These are phyloP conservation scores for Evansstolkia leycettana DNA, from an alignment of 495 filamentous ascomycete species.

Conservation along the genomic window DNA sequence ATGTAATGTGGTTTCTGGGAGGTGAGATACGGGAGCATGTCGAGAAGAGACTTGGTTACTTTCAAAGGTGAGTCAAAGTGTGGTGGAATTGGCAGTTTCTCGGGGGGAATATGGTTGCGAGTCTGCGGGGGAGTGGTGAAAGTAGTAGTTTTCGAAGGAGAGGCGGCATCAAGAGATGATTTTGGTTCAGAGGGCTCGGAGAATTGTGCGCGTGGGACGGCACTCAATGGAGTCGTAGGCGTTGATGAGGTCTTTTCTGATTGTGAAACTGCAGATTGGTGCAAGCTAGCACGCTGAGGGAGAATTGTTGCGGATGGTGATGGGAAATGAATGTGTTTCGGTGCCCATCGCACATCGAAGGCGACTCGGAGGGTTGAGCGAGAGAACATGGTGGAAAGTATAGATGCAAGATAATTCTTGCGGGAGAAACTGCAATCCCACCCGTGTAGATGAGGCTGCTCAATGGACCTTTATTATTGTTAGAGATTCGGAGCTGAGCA, in stretches of 20 bases:
- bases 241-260: constrained; percentile 9
- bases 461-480: no score
- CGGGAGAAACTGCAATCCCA: no score
- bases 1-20: constrained; percentile 78
- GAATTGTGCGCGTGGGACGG: constrained; percentile 17
- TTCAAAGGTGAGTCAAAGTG: constrained; percentile 24
- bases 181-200: constrained; percentile 8
- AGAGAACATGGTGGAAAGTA: constrained; percentile 23
- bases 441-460: no score
- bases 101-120: constrained; percentile 13
- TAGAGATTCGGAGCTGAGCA: no score
- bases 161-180: no score
- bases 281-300: constrained; percentile 19
- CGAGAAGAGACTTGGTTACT: constrained; percentile 44
- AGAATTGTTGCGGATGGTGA: constrained; percentile 27
- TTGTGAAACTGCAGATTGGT: constrained; percentile 11
- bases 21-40: constrained; percentile 64
- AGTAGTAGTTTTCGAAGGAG: constrained; percentile 6
- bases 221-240: constrained; percentile 19
- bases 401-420: constrained; percentile 1
- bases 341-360: constrained; percentile 23
- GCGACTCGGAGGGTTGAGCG: constrained; percentile 25
- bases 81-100: constrained; percentile 25
- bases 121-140: constrained; percentile 8
- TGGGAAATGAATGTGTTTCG: constrained; percentile 6